Evolutionary conservation across 805 yeast species (phyloP), one percentile per base, ranked within the genome.

Genomic region (Spencermartinsiella europaea): DNA sequence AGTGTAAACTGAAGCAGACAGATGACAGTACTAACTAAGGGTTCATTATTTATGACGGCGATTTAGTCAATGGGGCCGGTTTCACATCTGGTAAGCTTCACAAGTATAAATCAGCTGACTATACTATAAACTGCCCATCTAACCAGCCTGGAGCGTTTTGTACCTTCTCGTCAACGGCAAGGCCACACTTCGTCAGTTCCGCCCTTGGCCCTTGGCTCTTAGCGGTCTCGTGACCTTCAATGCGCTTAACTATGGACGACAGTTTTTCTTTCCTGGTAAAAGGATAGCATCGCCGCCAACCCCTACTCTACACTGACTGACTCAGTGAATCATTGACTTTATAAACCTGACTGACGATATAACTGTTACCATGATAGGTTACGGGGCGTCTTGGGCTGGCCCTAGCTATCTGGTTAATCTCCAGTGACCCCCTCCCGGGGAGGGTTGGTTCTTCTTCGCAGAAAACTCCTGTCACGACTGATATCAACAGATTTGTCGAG

Each of bases 11-110:
- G 14, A n/a, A 20, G 7, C 25, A 38, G 16, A 42, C n/a, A 7
- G 21, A 17, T 38, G 14, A 39, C 25, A 38, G 10, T 25, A 12
- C 31, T 25, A 25, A 25, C 16, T 15, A 33, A 61, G 65, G 68
- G 19, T 65, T 59, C 54, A 83, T 89, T 70, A 75, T 83, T 35
- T 72, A 72, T 52, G 96, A 89, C 60, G 82, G 85, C 14, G 96
- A 88, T 58, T 65, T 79, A 17, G 74, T 75, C 39, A 81, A 85
- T 64, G 96, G 95, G 2, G 74, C 91, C 1, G 96, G 95, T 0
- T 83, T 89, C 58, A 51, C 65, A 2, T 55, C 66, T 5, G 60
- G 62, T 59, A 46, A 38, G 57, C 36, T 15, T 35, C 25, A n/a
- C 21, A n/a, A 12, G 31, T 25, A 12, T 7, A 28, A 8, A 7